Conservation (phyloP, 2,329 filamentous ascomycete genomes). For the Curvularia sp. region DNA sequence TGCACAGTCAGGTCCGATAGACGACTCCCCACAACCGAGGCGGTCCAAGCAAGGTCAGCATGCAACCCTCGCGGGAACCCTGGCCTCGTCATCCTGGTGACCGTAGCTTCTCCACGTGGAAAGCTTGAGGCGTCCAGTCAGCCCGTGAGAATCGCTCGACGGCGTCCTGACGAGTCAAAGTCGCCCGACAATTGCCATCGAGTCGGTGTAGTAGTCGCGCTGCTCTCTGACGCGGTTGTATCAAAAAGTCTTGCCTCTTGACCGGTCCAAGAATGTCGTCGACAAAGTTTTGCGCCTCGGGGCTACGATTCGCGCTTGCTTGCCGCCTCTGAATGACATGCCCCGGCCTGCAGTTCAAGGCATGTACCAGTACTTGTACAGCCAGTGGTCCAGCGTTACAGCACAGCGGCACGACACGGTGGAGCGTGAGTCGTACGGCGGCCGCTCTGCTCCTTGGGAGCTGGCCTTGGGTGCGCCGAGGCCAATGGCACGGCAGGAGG, state of each 20-base stretch:
- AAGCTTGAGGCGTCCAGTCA: constrained; percentile 21
- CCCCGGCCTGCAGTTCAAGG: not conserved
- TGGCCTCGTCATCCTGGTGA: constrained; percentile 14
- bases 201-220: constrained; percentile 32
- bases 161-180: constrained; percentile 20
- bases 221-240: constrained; percentile 19
- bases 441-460: constrained; percentile 5
- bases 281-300: constrained; percentile 7
- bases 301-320: constrained; percentile 7
- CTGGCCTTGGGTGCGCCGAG: constrained; percentile 6
- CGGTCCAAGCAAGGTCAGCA: constrained; percentile 16
- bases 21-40: constrained; percentile 24
- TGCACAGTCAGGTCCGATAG: constrained; percentile 16
- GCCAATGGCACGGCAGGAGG: constrained; percentile 1
- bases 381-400: not conserved
- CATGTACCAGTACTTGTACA: not conserved
- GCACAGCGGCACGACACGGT: constrained; percentile 12
- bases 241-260: constrained; percentile 6
- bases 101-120: constrained; percentile 27
- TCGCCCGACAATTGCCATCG: constrained; percentile 21
- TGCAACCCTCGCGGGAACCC: constrained; percentile 21
- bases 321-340: constrained; percentile 7
- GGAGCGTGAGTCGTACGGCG: constrained; percentile 8
- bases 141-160: constrained; percentile 8
- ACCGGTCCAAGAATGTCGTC: constrained; percentile 10